Conservation (phyloP, 805 yeast species). For the Saccharomycopsis guyanensis region DNA sequence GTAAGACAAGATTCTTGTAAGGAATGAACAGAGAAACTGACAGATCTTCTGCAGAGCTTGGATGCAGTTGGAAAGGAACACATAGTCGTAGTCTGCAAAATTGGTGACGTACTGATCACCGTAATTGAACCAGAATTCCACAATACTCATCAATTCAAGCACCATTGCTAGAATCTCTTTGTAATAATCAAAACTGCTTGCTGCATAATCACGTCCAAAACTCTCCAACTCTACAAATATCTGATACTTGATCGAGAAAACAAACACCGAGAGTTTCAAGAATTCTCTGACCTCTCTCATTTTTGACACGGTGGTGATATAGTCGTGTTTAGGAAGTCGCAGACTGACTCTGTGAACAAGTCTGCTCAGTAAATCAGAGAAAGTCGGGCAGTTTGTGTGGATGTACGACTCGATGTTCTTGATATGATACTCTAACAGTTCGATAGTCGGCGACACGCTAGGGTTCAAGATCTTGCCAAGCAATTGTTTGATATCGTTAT, state of each 20-base stretch:
- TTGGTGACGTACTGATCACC: constrained; percentile 13
- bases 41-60: constrained; percentile 3
- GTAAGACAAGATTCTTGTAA: constrained; percentile 11
- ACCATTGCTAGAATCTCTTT: not conserved
- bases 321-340: constrained; percentile 6
- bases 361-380: constrained; percentile 5
- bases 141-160: constrained; percentile 4
- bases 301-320: constrained; percentile 1
- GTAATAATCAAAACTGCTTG: constrained; percentile 2
- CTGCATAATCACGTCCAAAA: not conserved
- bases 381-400: not conserved
- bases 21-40: constrained; percentile 5
- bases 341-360: not conserved
- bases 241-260: constrained; percentile 11
- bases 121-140: constrained; percentile 11
- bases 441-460: constrained; percentile 22
- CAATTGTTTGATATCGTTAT: constrained; percentile 17
- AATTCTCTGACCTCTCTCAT: constrained; percentile 1
- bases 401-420: constrained; percentile 13
- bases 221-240: constrained; percentile 16
- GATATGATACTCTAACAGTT: constrained; percentile 23
- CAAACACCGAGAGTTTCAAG: constrained; percentile 6
- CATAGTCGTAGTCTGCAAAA: constrained; percentile 6
- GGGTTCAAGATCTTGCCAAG: constrained; percentile 23
- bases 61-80: constrained; percentile 5